Percentiles rank a stretch among this genome's conserved stretches.
Evolutionary conservation across 345 rosid species (phyloP).

Genomic region (Turritis glabra): DNA sequence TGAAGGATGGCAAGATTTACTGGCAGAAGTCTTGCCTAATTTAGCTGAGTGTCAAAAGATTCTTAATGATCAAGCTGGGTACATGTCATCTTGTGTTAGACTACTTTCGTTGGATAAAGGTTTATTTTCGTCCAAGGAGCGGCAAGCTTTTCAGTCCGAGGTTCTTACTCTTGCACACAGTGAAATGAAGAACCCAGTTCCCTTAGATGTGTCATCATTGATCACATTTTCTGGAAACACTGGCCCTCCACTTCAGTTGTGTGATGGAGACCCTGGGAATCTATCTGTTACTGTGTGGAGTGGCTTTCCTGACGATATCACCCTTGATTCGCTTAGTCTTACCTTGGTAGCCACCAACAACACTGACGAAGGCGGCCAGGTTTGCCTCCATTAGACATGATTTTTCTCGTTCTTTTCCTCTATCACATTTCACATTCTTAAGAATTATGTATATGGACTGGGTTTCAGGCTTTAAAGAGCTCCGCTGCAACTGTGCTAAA

Average conservation of each 20-base stretch:
- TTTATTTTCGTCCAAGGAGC: conserved; percentile 78
- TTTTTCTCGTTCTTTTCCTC: conserved; percentile 9
- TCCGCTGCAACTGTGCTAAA: conserved; percentile 67
- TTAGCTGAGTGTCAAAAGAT: conserved; percentile 94
- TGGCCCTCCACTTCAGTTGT: conserved; percentile 79
- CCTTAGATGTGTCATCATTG: conserved; percentile 87
- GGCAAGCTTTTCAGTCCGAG: conserved; percentile 91
- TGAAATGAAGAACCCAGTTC: conserved; percentile 92
- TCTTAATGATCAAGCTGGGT: conserved; percentile 91
- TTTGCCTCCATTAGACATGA: conserved; percentile 41
- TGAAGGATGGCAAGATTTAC: conserved; percentile 96
- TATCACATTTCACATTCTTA: not conserved
- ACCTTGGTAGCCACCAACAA: conserved; percentile 83
- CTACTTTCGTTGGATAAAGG: conserved; percentile 86
- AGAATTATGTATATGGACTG: conserved; percentile 23
- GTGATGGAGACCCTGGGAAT: conserved; percentile 95
- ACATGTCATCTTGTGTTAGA: conserved; percentile 89
- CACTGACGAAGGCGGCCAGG: conserved; percentile 91
- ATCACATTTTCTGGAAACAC: conserved; percentile 94
- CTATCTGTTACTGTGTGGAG: conserved; percentile 92
- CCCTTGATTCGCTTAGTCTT: conserved; percentile 86
- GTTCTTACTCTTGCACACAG: conserved; percentile 88
- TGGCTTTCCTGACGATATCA: conserved; percentile 96
- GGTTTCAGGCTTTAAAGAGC: conserved; percentile 77
- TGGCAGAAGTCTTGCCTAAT: conserved; percentile 93